phyloP scores from a whole-genome alignment of 2,329 filamentous ascomycete species.

The Penicillium sp. region DNA sequence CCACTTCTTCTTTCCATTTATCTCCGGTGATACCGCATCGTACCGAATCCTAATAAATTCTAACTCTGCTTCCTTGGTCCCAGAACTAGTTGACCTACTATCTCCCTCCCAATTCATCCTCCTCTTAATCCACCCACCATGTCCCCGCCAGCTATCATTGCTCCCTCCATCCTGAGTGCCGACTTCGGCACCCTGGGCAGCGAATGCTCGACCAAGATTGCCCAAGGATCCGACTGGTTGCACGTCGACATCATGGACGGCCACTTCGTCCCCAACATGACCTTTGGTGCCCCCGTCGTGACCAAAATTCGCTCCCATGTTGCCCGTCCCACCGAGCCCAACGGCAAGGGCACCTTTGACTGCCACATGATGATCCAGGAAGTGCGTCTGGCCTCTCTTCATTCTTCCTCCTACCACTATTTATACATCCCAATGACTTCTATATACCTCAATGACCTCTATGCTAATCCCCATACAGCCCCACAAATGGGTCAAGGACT shows the following conservation, averaged over 20 bases:
- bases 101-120: too few species aligned
- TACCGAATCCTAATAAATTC: too few species aligned
- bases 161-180: conserved; percentile 93
- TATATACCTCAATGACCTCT: too few species aligned
- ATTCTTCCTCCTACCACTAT: too few species aligned
- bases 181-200: conserved; percentile 84
- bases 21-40: too few species aligned
- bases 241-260: conserved; percentile 98
- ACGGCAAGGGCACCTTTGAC: conserved; percentile 87
- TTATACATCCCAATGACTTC: too few species aligned
- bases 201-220: conserved; percentile 78
- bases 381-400: too few species aligned
- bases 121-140: too few species aligned
- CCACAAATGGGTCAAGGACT: conserved; percentile 95
- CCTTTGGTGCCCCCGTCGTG: conserved; percentile 88
- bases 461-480: too few species aligned
- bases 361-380: conserved; percentile 99
- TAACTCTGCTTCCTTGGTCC: too few species aligned
- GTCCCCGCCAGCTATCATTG: conserved; percentile 90
- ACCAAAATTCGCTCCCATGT: conserved; percentile 86
- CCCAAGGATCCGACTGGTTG: conserved; percentile 80
- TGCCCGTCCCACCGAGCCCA: conserved; percentile 57
- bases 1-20: too few species aligned
- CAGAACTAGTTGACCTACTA: too few species aligned
- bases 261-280: conserved; percentile 97